Evolutionary conservation across 202 grass and related monocot genomes (phyloP).

Genomic region (Cymbopogon flexuosus): DNA sequence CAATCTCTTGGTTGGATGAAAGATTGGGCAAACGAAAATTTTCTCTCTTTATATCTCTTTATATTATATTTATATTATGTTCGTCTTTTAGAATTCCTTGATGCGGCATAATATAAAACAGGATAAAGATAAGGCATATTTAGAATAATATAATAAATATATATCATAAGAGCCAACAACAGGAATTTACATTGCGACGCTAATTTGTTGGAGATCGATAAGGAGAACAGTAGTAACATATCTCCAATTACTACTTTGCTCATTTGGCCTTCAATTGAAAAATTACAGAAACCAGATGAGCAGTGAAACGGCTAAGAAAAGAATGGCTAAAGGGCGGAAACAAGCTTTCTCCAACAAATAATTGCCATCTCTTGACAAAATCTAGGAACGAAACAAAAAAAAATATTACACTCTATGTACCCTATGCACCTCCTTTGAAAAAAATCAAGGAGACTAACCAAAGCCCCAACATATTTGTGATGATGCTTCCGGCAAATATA

Average conservation of each 20-base stretch:
- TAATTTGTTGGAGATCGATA: conserved; percentile 54
- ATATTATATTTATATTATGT: too few species aligned
- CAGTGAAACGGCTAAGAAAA: conserved; percentile 51
- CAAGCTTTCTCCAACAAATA: conserved; percentile 53
- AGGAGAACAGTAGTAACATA: conserved; percentile 34
- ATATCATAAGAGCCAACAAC: not conserved
- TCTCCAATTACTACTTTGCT: conserved; percentile 57
- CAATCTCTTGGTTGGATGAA: too few species aligned
- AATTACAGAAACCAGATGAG: conserved; percentile 99
- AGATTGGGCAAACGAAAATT: too few species aligned
- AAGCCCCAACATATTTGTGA: conserved; percentile 50
- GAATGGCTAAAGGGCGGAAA: conserved; percentile 46
- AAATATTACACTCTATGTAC: conserved; percentile 54
- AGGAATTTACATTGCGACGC: conserved; percentile 42
- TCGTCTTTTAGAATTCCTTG: too few species aligned
- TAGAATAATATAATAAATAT: not conserved
- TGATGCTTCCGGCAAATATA: conserved; percentile 27
- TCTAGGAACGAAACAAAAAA: conserved; percentile 54
- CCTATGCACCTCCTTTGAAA: conserved; percentile 52
- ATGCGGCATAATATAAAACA: not conserved
- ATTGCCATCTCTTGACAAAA: conserved; percentile 50
- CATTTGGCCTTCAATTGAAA: conserved; percentile 89
- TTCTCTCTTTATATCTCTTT: too few species aligned
- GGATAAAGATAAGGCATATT: not conserved
- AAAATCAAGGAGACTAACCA: conserved; percentile 56